These are phyloP conservation scores for Kluyveromyces starmeri DNA, from an alignment of 805 yeast genomes.

Conservation along the genomic window DNA sequence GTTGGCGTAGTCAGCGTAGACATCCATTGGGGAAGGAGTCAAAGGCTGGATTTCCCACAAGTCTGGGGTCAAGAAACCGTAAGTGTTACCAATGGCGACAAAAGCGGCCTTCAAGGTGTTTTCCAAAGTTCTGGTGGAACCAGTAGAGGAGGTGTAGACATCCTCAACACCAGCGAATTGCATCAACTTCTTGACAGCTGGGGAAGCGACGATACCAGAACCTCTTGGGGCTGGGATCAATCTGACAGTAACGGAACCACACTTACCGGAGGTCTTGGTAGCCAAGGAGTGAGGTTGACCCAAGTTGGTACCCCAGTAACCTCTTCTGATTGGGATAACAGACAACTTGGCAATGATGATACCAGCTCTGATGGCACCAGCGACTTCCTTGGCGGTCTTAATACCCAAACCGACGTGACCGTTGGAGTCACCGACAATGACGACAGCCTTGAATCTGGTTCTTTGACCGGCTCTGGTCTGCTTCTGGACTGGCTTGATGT, in stretches of 20 bases:
- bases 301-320: slow-evolving; percentile 99
- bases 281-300: slow-evolving; percentile 99
- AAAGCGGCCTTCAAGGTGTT: slow-evolving; percentile 99
- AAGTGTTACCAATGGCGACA: slow-evolving; percentile 99
- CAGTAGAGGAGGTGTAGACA: slow-evolving; percentile 97
- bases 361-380: slow-evolving; percentile 99
- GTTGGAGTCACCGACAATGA: slow-evolving; percentile 98
- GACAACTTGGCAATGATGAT: slow-evolving; percentile 98
- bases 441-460: slow-evolving; percentile 99
- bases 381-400: slow-evolving; percentile 99
- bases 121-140: slow-evolving; percentile 99
- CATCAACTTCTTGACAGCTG: slow-evolving; percentile 97
- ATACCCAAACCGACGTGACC: slow-evolving; percentile 99
- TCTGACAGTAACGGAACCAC: slow-evolving; percentile 99
- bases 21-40: slow-evolving; percentile 89
- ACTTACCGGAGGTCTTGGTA: slow-evolving; percentile 97
- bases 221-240: slow-evolving; percentile 99
- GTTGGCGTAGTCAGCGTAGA: slow-evolving; percentile 79
- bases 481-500: slow-evolving; percentile 99
- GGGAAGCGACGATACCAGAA: slow-evolving; percentile 99
- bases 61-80: slow-evolving; percentile 99
- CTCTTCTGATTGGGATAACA: slow-evolving; percentile 99
- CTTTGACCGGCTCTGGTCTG: slow-evolving; percentile 99
- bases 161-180: slow-evolving; percentile 99
- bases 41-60: slow-evolving; percentile 86